Evolutionary conservation across 495 filamentous ascomycete genomes (phyloP).

Genomic region (Penicillium paxilli): DNA sequence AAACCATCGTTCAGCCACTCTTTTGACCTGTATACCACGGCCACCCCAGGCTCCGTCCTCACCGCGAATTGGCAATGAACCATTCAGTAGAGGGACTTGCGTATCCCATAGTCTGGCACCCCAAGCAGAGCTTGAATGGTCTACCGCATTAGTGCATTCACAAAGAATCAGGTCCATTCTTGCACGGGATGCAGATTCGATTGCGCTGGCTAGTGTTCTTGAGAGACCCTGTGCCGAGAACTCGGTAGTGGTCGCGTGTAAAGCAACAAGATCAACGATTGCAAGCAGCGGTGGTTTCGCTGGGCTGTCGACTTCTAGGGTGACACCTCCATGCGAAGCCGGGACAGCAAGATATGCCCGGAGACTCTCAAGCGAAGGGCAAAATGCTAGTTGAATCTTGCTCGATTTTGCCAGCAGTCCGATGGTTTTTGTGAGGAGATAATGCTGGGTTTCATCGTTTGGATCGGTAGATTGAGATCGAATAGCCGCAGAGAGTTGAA

Average conservation of each 20-base stretch:
- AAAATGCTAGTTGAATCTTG: slow-evolving; percentile 67
- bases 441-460: slow-evolving; percentile 19
- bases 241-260: slow-evolving; percentile 74
- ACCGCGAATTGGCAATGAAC: slow-evolving; percentile 50
- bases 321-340: slow-evolving; percentile 14
- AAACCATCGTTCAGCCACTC: slow-evolving; percentile 74
- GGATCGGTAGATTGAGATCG: slow-evolving; percentile 17
- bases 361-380: slow-evolving; percentile 72
- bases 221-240: slow-evolving; percentile 83
- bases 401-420: slow-evolving; percentile 66
- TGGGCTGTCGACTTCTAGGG: neutral
- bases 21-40: slow-evolving; percentile 63
- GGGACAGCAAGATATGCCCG: slow-evolving; percentile 69
- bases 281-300: slow-evolving; percentile 47
- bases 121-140: slow-evolving; percentile 23
- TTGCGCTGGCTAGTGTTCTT: slow-evolving; percentile 63
- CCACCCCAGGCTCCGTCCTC: slow-evolving; percentile 64
- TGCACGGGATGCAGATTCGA: slow-evolving; percentile 59
- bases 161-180: slow-evolving; percentile 38
- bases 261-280: slow-evolving; percentile 62
- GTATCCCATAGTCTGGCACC: slow-evolving; percentile 50
- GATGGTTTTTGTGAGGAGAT: slow-evolving; percentile 63
- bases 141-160: slow-evolving; percentile 40
- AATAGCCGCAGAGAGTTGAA: slow-evolving; percentile 38
- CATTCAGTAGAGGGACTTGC: slow-evolving; percentile 63